Percentiles rank a stretch among this genome's conserved stretches.
Conservation (phyloP, 1,284 basidiomycete genomes). For the Ceratobasidium sp. region DNA sequence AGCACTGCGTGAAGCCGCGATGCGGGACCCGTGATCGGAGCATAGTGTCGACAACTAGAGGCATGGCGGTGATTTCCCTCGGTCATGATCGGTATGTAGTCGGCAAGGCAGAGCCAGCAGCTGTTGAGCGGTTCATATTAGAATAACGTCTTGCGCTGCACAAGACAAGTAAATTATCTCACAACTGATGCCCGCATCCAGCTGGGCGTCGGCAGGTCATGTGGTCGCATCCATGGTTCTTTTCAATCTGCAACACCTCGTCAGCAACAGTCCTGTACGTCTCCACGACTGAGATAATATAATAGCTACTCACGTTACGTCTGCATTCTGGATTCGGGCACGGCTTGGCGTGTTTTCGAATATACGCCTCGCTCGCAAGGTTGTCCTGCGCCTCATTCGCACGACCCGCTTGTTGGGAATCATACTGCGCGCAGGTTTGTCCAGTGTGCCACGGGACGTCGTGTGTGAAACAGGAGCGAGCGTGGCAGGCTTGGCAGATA, state of each 20-base stretch:
- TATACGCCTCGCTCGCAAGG: slow-evolving; percentile 21
- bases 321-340: slow-evolving; percentile 16
- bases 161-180: neutral
- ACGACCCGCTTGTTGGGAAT: neutral
- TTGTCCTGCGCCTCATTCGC: neutral
- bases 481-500: slow-evolving; percentile 28
- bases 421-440: slow-evolving; percentile 32
- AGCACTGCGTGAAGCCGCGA: no score
- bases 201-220: slow-evolving; percentile 29
- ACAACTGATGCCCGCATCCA: slow-evolving; percentile 27
- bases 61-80: slow-evolving; percentile 15
- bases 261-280: neutral
- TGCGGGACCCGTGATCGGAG: neutral
- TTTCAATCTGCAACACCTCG: neutral
- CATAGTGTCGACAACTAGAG: neutral
- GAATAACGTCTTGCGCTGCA: neutral
- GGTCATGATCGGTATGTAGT: neutral
- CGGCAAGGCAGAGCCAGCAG: slow-evolving; percentile 27
- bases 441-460: slow-evolving; percentile 41
- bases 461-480: slow-evolving; percentile 27
- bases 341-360: slow-evolving; percentile 1
- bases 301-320: neutral
- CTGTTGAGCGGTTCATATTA: neutral
- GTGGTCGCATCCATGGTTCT: slow-evolving; percentile 11
- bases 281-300: neutral